Base-by-base conservation (phyloP, 202 grass and related monocot genomes). In the Eragrostis tef region DNA sequence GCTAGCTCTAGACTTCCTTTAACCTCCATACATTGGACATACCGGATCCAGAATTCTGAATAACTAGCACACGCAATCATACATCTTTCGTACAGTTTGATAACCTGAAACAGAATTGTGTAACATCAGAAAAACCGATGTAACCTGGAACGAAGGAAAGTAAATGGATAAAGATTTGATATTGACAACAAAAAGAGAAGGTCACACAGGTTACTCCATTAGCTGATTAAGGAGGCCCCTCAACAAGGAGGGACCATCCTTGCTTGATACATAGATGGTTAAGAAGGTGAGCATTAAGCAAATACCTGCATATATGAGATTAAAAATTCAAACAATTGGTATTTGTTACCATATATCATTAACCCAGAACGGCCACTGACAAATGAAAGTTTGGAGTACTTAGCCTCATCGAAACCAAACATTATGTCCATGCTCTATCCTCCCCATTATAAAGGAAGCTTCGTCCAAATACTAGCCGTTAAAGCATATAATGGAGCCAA, bases 221-320 rank as follows among this genome's bases (percentile, higher is more conserved):
- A 95, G 96, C 87, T 95, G 92, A 87, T 80, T 80, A 91, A 19
- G 93, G 79, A 95, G 92, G 92, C 87, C 92, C 95, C 95, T 94
- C 96, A 74, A 85, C 91, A 91, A 80, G 81, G 89, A 94, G 92
- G 92, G 92, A 86, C 92, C 92, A 94, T 85, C 92, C 92, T 84
- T 91, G 86, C 92, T 89, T 71, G 91, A 93, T 90, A 98, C 87
- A 98, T 89, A 93, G 88, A 94, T 98, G 90, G 86, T 95, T 99
- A 99, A 91, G 87, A 92, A 89, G 93, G 80, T 93, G 94, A 99
- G 93, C 90, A 94, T 86, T 93, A 93, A 93, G 92, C 93, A 99
- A 95, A 95, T 86, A 99, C 96, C 93, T 99, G 96, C 96, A 99
- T 99, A 89, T 99, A 95, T 93, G 92, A 99, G 90, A 99, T 99